Evolutionary conservation across 2,329 filamentous ascomycete species (phyloP), one percentile per base, ranked within the genome.

Genomic region (Talaromyces piceae): DNA sequence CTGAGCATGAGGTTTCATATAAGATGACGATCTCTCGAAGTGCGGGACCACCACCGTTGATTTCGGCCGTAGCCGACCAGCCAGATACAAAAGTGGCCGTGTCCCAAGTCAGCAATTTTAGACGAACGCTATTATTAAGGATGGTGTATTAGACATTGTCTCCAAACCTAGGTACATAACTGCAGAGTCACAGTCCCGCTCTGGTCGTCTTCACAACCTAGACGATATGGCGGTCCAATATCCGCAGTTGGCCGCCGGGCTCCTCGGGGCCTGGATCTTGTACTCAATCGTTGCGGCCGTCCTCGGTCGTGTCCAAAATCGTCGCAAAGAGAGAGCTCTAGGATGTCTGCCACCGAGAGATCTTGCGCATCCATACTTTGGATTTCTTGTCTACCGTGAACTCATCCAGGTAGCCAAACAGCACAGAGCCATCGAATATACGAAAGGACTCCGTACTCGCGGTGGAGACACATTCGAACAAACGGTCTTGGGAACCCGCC

Each of bases 381-480:
- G 39, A 5, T 23, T 43, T 11, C 20, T 12, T 8, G 23, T 22
- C 8, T 43, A 43, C 23, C 39, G 23, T 5, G 39, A n/a, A 2
- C 6, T 25, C 11, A 22, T 25, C 39, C 13, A 43, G 13, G 18
- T 22, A 0, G 39, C 39, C n/a, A 13, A 16, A 25, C 12, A 25
- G 22, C n/a, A n/a, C 6, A 22, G 18, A 7, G 5, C 39, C 1
- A 22, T 43, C n/a, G 20, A 43, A n/a, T 22, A 22, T 43, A 22
- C 1, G 3, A 25, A 13, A 22, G 18, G 13, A 16, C 13, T 25
- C 13, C 23, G 4, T n/a, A 22, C 39, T 4, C 20, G 20, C 22
- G 39, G 39, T 30, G 51, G 51, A n/a, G 43, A 53, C 9, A 53
- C 51, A 13, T 48, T 28, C n/a, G 7, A 47, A 6, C 33, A 43